Percentiles rank a stretch among this genome's conserved stretches.
Evolutionary conservation across 805 yeast genomes (phyloP).

Genomic region (Diddensiella caesifluorescens): DNA sequence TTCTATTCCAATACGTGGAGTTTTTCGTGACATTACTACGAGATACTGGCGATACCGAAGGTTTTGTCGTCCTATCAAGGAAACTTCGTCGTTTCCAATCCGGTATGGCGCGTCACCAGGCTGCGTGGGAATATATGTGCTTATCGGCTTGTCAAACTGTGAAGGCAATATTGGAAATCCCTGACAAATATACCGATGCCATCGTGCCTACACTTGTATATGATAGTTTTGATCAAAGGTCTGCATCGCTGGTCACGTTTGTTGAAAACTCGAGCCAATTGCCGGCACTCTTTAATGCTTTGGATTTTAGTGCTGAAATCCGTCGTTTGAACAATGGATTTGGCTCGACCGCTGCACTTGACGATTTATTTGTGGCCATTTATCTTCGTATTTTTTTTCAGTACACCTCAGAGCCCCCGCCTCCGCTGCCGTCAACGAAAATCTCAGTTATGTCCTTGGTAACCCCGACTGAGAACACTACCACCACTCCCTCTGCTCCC

Average conservation of each 20-base stretch:
- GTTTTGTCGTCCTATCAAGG: constrained; percentile 56
- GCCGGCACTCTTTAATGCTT: constrained; percentile 24
- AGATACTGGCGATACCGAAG: constrained; percentile 49
- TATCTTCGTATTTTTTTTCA: constrained; percentile 45
- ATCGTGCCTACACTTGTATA: constrained; percentile 43
- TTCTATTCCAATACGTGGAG: constrained; percentile 61
- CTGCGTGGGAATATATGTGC: constrained; percentile 63
- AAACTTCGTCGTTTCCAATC: constrained; percentile 75
- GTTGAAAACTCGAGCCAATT: constrained; percentile 22
- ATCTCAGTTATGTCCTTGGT: constrained; percentile 8
- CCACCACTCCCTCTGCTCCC: constrained; percentile 1
- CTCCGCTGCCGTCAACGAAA: constrained; percentile 4
- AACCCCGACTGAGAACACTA: neutral
- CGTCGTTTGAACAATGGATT: constrained; percentile 73
- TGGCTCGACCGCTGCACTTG: constrained; percentile 69
- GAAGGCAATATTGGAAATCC: constrained; percentile 41
- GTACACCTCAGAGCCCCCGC: constrained; percentile 1
- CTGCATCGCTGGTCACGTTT: constrained; percentile 29
- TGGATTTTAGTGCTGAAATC: constrained; percentile 42
- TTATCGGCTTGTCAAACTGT: constrained; percentile 47
- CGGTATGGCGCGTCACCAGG: constrained; percentile 61
- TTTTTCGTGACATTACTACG: constrained; percentile 56
- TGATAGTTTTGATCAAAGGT: constrained; percentile 39
- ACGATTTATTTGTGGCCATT: constrained; percentile 62
- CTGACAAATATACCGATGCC: constrained; percentile 46